Evolutionary conservation across 345 rosid species (phyloP).

Genomic region (Salix brachista): DNA sequence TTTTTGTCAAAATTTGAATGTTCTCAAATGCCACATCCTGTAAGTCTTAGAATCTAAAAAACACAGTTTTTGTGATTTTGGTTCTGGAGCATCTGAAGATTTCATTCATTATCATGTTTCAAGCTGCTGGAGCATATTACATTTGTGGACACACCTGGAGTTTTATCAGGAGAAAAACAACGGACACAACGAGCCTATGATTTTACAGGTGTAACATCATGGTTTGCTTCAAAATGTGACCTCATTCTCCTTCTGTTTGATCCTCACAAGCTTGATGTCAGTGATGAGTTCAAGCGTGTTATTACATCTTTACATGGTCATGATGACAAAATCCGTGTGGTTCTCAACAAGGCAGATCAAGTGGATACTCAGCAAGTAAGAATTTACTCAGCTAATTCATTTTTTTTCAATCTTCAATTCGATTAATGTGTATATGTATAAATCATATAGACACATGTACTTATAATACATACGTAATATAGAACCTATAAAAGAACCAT

Average conservation of each 20-base stretch:
- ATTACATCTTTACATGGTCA: slow-evolving; percentile 90
- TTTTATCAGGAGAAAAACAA: slow-evolving; percentile 90
- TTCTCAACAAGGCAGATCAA: slow-evolving; percentile 94
- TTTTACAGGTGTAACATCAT: slow-evolving; percentile 88
- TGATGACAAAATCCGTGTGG: slow-evolving; percentile 95
- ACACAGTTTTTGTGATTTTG: neutral
- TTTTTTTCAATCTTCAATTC: neutral
- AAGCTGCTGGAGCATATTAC: slow-evolving; percentile 90
- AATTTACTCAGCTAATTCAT: neutral
- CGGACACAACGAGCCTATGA: slow-evolving; percentile 85
- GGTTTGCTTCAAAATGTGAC: slow-evolving; percentile 98
- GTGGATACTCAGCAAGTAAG: slow-evolving; percentile 88
- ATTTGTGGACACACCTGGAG: slow-evolving; percentile 96
- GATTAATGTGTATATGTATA: neutral
- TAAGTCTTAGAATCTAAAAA: slow-evolving; percentile 28
- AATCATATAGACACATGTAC: neutral
- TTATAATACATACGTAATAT: too few relatives aligned
- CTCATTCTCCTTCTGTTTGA: slow-evolving; percentile 93
- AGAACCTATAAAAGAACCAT: too few relatives aligned
- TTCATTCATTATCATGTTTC: slow-evolving; percentile 12
- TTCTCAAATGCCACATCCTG: slow-evolving; percentile 97
- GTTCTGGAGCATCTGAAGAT: slow-evolving; percentile 15
- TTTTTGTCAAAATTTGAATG: slow-evolving; percentile 94
- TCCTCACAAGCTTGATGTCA: slow-evolving; percentile 91
- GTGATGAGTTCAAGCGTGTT: slow-evolving; percentile 97